Base-by-base conservation (phyloP, 257 asterid genomes). In the Cordia subcordata region DNA sequence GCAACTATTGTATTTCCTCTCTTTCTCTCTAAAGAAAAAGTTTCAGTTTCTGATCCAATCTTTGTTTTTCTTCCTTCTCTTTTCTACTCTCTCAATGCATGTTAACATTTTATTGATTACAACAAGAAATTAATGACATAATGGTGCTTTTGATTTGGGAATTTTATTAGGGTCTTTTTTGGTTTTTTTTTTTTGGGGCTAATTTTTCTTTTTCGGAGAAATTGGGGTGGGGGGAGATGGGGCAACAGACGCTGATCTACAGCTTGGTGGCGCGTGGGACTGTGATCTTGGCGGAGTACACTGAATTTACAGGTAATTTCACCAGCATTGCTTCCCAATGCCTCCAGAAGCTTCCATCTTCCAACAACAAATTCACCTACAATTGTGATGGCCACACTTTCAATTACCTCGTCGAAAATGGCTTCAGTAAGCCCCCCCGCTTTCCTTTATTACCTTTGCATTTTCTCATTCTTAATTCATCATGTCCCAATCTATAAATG, bases 311-410 rank as follows among this genome's bases (percentile, higher is more conserved):
- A 0, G 85, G 82, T 0, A 79, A 79, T 62, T 79, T 79, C 73
- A 67, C 61, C 61, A 40, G 60, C 60, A 60, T 79, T 27, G 85
- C 85, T 4, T 46, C 72, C 13, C 85, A 80, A 68, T 80, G 85
- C 66, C 71, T 80, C 44, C 85, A 80, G 55, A 80, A 80, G 20
- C 68, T 80, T 11, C 82, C 85, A 4, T 62, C 81, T 12, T 70
- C 80, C 37, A 76, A 65, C 18, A 78, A 78, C 62, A 74, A 67
- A 69, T 78, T 78, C 73, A 74, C 83, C 8, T 78, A 74, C 63
- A 78, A 78, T 32, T 78, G 83, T 27, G 83, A 78, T 55, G 80
- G 72, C 19, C 83, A 78, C 55, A 78, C 83, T 42, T 74, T 78
- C 73, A 78, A 78, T 71, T 78, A 74, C 67, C 80, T 74, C 19